Evolutionary conservation across 192 early-diverging fungal species (phyloP), one percentile per base, ranked within the genome.

Genomic region (Coemansia sp.): DNA sequence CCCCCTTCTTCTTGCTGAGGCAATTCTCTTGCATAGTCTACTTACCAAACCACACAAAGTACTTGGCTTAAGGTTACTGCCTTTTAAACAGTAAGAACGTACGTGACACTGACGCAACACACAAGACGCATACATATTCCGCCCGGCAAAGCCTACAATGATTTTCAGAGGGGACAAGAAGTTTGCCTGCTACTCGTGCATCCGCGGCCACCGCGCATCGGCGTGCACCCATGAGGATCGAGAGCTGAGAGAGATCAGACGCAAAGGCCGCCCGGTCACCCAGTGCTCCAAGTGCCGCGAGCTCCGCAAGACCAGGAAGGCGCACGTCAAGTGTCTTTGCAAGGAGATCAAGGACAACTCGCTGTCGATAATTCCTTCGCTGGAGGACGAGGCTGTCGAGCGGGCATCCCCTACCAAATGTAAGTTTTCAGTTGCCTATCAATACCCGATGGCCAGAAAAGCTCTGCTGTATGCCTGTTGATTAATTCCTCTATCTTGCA

Each of bases 211-310:
- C 61, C 70, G 84, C 20, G 78, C 79, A 22, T 82, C 84, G 17
- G 67, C 63, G 10, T 85, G 84, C 64, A 62, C 55, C 37, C 84
- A 85, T 65, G 49, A 42, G 7, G 81, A 88, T 58, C 85, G 91
- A n/a, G 70, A 77, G 56, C 78, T 93, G 45, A 80, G 84, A 43
- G 77, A 80, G 48, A 84, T 93, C 44, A 69, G 86, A 59, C 86
- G 85, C 69, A 90, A 90, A 73, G 91, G 91, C 32, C 85, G 91
- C 22, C 90, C 90, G 8, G 78, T 88, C 37, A 88, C 85, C 39
- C 91, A 93, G 69, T 93, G 91, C 70, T 62, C 68, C 44, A 88
- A 87, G 75, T 93, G 91, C 69, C 88, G 89, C 19, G 85, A 88
- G 67, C 76, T 87, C 57, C 86, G 91, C 60, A 85, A 83, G 63